Evolutionary conservation across 257 asterid species (phyloP).

Genomic region (Datura wrightii): DNA sequence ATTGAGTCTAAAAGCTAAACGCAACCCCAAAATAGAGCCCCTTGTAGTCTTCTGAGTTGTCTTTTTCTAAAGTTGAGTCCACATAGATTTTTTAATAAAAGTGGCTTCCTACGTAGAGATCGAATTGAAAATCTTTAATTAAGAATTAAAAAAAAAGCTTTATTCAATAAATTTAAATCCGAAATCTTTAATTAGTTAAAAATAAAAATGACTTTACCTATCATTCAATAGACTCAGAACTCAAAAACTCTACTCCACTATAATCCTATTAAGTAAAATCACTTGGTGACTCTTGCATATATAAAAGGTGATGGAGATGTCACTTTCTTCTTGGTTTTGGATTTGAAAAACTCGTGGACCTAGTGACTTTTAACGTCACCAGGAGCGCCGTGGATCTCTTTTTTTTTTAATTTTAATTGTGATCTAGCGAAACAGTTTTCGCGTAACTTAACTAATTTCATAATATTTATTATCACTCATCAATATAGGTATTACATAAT

Average conservation of each 20-base stretch:
- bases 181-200: no score
- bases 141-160: not conserved
- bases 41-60: slow-evolving; percentile 4
- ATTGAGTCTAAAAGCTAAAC: slow-evolving; percentile 31
- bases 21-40: not conserved
- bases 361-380: not conserved
- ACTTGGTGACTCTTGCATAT: not conserved
- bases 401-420: no score
- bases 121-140: accelerated
- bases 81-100: not conserved
- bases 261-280: not conserved
- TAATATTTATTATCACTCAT: no score
- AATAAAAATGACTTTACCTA: no score
- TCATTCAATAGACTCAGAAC: no score
- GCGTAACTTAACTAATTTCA: no score
- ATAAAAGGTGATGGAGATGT: not conserved
- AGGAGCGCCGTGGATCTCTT: not conserved
- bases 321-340: not conserved
- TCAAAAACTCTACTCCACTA: no score
- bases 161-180: not conserved
- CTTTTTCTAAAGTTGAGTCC: not conserved
- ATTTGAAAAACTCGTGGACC: not conserved
- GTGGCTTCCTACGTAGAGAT: no score
- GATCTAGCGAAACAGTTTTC: no score
- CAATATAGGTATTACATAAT: no score